These are phyloP conservation scores for Pseudozyma hubeiensis DNA, from an alignment of 1,284 basidiomycete genomes.

Conservation along the genomic window DNA sequence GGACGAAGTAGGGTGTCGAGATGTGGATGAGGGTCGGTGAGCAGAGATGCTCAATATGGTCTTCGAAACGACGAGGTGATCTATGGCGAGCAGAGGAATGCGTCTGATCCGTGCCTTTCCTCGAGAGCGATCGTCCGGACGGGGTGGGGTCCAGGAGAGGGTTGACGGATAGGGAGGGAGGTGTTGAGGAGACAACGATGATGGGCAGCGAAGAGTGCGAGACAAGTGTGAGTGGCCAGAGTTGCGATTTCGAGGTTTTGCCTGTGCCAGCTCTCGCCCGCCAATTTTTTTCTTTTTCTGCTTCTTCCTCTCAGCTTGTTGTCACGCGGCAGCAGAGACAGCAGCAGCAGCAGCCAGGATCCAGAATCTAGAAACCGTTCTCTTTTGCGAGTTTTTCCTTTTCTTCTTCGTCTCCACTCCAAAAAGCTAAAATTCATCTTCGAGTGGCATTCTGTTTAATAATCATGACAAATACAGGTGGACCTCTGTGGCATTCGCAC, in stretches of 20 bases:
- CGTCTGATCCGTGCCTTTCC: no score
- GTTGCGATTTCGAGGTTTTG: not conserved
- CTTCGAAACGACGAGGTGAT: not conserved
- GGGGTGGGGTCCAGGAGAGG: no score
- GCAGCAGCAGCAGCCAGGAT: not conserved
- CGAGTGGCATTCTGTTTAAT: constrained; percentile 5
- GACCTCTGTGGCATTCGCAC: constrained; percentile 8
- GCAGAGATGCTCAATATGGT: not conserved
- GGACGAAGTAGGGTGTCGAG: not conserved
- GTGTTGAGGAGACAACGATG: no score
- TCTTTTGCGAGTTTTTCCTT: constrained; percentile 7
- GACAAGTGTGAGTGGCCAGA: not conserved
- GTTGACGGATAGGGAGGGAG: no score
- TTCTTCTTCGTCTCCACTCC: constrained; percentile 26
- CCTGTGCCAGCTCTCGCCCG: not conserved
- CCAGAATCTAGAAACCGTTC: not conserved
- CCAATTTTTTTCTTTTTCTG: not conserved
- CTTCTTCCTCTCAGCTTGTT: not conserved
- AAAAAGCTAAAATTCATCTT: constrained; percentile 6
- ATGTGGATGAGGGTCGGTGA: not conserved
- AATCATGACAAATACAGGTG: constrained; percentile 15
- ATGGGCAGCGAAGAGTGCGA: not conserved
- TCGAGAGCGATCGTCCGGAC: no score
- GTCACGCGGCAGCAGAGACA: not conserved
- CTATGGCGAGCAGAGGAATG: no score